Evolutionary conservation across 176 grass and related monocot species (phyloP), one percentile per base, ranked within the genome.

Genomic region (Carex pumila): DNA sequence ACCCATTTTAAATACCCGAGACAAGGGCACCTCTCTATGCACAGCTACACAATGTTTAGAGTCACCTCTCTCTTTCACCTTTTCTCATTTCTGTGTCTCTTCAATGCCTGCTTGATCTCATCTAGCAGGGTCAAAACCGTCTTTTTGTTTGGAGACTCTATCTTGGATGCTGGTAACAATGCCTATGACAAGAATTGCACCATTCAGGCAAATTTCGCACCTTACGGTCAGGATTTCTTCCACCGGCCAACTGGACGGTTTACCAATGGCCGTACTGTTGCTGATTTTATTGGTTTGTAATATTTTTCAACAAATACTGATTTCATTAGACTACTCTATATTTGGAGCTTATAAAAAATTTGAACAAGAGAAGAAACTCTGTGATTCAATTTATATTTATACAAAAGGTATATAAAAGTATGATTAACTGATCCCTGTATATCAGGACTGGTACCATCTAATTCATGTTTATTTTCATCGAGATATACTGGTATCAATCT

Each of bases 61-160:
- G 43, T 6, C 12, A 54, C 10, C 4, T 25, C 54, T 50, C 17
- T 12, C 50, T 15, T 77, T 55, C 72, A 31, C 12, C 21, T 77
- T 17, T 49, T 77, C 72, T 7, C 72, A 50, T 52, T 47, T 73
- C 19, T 73, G 1, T 22, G 70, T 50, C 41, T 73, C 70, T 52
- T 52, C 70, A 73, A 73, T 50, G 70, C 72, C 3, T 31, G 21
- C 10, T 32, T 77, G 12, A 56, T 77, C 22, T 77, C 22, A 12
- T 53, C 71, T 32, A 77, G 72, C 47, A 77, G 5, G 50, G 49
- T 77, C 22, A 31, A 55, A 77, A 77, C 70, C 15, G 72, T 77
- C 49, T 56, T 77, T 77, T 29, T 77, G 72, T 77, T 77, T 55
- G 71, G 47, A 30, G 47, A 76, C 49, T 72, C 69, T 76, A 76